Base-by-base conservation (phyloP, 2,329 filamentous ascomycete genomes). In the Monosporascus cannonballus region DNA sequence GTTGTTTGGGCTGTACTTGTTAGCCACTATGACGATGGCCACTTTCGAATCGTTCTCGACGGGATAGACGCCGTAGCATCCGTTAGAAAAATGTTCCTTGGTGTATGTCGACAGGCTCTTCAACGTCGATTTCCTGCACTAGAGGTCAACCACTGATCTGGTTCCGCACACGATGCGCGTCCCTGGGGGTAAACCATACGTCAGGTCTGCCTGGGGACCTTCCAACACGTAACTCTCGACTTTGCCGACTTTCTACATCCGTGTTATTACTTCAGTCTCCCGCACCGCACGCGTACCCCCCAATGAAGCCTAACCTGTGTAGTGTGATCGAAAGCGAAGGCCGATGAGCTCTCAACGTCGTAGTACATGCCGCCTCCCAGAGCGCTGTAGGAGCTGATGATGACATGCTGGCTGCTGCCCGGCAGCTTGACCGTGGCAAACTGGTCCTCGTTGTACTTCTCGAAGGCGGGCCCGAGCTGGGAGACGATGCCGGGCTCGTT, bases 1-100 rank as follows among this genome's bases (percentile, higher is more conserved):
- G 79, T 99, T 99, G 69, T 92, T 90, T 7, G 95, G 94, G 64
- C 89, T 96, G 77, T 97, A 97, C 72, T 96, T 96, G 77, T 94
- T 96, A 52, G 92, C 89, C 48, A 96, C 92, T 49, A 96, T 84
- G 51, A 96, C 73, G 58, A 96, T 78, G 47, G 91, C 90, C 55
- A 97, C 73, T 62, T 85, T 84, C 27, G 82, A 81, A 69, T 93
- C 89, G 58, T 86, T 78, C 62, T 90, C 83, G 61, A 84, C 85
- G 11, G 93, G 90, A 69, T 89, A 96, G 48, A 90, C 89, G 60
- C 92, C 90, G 61, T 87, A 87, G 14, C 88, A 84, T 50, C 86
- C 87, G 63, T 83, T 87, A 9, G 90, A 85, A 69, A 92, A 99
- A 75, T 99, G 94, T 70, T 99, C 94, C 60, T 83, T 78, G 52